Evolutionary conservation across 2,329 filamentous ascomycete genomes (phyloP), one percentile per base, ranked within the genome.

Genomic region (Herpotrichia juniperi): DNA sequence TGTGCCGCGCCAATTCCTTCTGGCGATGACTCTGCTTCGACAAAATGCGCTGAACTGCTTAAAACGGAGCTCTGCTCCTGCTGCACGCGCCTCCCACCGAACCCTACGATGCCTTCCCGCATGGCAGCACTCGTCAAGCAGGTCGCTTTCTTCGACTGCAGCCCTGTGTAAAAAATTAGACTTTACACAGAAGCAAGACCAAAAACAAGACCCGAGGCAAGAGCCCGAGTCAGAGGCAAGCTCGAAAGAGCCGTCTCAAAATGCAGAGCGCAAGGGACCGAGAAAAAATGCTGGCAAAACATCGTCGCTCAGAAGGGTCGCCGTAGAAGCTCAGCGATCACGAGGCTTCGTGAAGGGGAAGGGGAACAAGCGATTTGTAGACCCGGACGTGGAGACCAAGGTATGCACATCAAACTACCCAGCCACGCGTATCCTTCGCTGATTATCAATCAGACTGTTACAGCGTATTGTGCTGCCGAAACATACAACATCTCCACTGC

Each of bases 271-370:
- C 8, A 72, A 72, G 45, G 62, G 44, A 1, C 26, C 61, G 3
- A 54, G 69, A 21, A 73, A 72, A 42, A 64, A 61, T 61, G 63
- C 63, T 17, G 57, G 51, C 44, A 72, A 71, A 47, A 72, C 70
- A 16, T 73, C 87, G 56, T 94, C 91, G 1, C 79, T 97, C 26
- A 86, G 93, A 49, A 84, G 92, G 52, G 91, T 96, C 11, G 91
- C 93, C 26, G 89, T 91, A 16, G 91, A 94, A 64, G 92, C 93
- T 16, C 91, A 96, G 75, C 78, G 76, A 59, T 84, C 78, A 52
- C 80, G 77, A 62, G 78, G 78, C 1, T 77, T 83, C 58, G 74
- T 86, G 56, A 80, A 79, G 62, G 74, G 78, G 45, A 68, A 64
- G 50, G 77, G 78, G 16, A 71, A 68, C 47, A 72, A 69, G 39